These are phyloP conservation scores for Naegleria fowleri DNA, from an alignment of 208 protist species.

Conservation along the genomic window DNA sequence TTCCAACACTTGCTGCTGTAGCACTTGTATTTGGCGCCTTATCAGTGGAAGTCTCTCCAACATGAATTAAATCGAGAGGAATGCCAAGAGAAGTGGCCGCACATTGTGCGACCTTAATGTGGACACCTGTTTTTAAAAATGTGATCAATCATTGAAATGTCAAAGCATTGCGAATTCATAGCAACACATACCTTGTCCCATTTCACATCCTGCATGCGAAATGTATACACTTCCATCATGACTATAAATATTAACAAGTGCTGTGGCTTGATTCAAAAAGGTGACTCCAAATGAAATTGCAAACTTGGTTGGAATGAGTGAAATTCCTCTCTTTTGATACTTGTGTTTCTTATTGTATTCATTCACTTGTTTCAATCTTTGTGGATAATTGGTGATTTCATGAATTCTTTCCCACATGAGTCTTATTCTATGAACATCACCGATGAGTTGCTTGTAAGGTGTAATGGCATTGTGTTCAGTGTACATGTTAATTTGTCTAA, in stretches of 20 bases:
- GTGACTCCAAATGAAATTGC: conserved; percentile 63
- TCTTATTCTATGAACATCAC: conserved; percentile 26
- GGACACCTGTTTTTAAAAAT: too few relatives aligned
- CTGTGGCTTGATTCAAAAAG: conserved; percentile 60
- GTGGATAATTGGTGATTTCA: conserved; percentile 26
- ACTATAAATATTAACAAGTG: conserved; percentile 49
- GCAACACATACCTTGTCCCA: conserved; percentile 63
- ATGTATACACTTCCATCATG: conserved; percentile 59
- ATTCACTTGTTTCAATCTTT: conserved; percentile 36
- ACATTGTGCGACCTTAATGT: conserved; percentile 55
- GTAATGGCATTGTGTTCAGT: neutral
- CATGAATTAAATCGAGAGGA: conserved; percentile 39
- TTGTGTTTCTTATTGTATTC: conserved; percentile 61
- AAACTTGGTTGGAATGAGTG: conserved; percentile 69
- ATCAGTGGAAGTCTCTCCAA: conserved; percentile 53
- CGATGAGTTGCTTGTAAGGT: neutral
- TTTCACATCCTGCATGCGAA: conserved; percentile 59
- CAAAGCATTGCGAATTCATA: too few relatives aligned
- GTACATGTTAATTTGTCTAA: neutral
- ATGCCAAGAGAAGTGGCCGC: conserved; percentile 50
- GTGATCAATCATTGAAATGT: too few relatives aligned
- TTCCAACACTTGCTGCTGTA: conserved; percentile 36
- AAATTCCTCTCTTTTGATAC: conserved; percentile 71
- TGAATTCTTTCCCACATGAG: conserved; percentile 43
- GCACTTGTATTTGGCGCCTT: conserved; percentile 61